Percentiles rank a stretch among this genome's conserved stretches.
These are phyloP conservation scores for Fusarium vanettenii DNA, from an alignment of 2,329 filamentous ascomycete species.

Conservation along the genomic window DNA sequence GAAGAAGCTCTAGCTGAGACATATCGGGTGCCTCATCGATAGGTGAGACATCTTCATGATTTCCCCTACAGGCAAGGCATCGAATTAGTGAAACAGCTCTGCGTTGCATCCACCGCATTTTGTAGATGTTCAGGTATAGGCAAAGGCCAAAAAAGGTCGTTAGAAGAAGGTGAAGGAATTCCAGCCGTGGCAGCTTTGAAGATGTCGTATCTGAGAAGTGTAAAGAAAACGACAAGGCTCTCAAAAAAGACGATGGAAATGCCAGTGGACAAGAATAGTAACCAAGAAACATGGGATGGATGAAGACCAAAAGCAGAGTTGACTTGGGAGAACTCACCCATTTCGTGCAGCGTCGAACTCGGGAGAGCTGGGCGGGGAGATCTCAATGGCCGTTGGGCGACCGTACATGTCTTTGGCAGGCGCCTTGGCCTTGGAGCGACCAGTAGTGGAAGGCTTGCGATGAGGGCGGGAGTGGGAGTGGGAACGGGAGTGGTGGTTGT, in stretches of 20 bases:
- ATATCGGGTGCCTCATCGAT: slow-evolving; percentile 59
- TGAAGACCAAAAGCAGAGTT: neutral
- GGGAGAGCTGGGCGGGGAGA: slow-evolving; percentile 70
- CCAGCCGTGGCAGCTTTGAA: neutral
- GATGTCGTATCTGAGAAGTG: neutral
- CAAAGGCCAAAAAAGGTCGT: neutral
- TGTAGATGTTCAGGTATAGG: neutral
- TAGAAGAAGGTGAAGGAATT: neutral
- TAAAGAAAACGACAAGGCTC: neutral
- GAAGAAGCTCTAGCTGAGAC: slow-evolving; percentile 45
- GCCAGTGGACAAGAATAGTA: slow-evolving; percentile 9
- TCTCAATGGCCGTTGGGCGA: slow-evolving; percentile 56
- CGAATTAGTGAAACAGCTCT: slow-evolving; percentile 32
- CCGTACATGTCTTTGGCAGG: slow-evolving; percentile 43
- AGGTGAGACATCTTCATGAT: slow-evolving; percentile 60
- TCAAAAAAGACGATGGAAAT: slow-evolving; percentile 4
- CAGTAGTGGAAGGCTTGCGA: slow-evolving; percentile 43
- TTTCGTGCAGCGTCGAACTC: slow-evolving; percentile 54
- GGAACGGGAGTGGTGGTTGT: slow-evolving; percentile 26
- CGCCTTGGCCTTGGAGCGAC: slow-evolving; percentile 49
- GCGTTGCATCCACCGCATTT: slow-evolving; percentile 26
- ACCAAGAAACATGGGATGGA: slow-evolving; percentile 22
- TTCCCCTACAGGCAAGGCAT: slow-evolving; percentile 41
- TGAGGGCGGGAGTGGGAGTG: neutral
- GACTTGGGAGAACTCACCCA: slow-evolving; percentile 53